Evolutionary conservation across 768 basidiomycete genomes (phyloP), one percentile per base, ranked within the genome.

Genomic region (Leccinum sublutescens): DNA sequence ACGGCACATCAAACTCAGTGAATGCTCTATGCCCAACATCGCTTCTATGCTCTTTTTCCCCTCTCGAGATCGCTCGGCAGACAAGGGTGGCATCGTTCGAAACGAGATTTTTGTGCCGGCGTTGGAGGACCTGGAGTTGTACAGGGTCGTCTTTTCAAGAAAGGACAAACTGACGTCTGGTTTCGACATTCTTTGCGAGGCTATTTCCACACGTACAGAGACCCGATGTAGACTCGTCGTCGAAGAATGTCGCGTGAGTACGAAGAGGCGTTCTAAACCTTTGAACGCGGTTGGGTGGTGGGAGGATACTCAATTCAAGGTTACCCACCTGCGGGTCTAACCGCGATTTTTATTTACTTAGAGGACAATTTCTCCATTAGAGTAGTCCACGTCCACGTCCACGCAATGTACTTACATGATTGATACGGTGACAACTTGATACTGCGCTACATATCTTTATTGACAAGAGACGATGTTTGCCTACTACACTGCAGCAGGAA

Each of bases 1-100:
- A 12, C 52, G 47, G n/a, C 23, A 40, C 53, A 50, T 65, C 43
- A 38, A 47, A 48, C 3, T 65, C 17, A 40, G 17, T 6, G 1
- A 25, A 2, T 48, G 50, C 27, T 1, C 2, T 27, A 40, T 58
- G 47, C 50, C 55, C 8, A 5, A 27, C 5, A 50, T 50, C 5
- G 50, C 27, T n/a, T 50, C 50, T 6, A 14, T 50, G 10, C 50
- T 50, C 50, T 27, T 29, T n/a, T 3, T 5, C 15, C 8, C n/a
- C 9, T 29, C 50, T 31, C 11, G 17, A 8, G n/a, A n/a, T 12
- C 14, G 8, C 27, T 17, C 21, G 1, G 27, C 2, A 21, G 15
- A 45, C 25, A 15, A 17, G 9, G 15, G 11, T 27, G n/a, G 50
- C 17, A 3, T 4, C n/a, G 29, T 8, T n/a, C 21, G 4, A 31